phyloP scores from a whole-genome alignment of 257 asterid genomes.

The Voacanga thouarsii region DNA sequence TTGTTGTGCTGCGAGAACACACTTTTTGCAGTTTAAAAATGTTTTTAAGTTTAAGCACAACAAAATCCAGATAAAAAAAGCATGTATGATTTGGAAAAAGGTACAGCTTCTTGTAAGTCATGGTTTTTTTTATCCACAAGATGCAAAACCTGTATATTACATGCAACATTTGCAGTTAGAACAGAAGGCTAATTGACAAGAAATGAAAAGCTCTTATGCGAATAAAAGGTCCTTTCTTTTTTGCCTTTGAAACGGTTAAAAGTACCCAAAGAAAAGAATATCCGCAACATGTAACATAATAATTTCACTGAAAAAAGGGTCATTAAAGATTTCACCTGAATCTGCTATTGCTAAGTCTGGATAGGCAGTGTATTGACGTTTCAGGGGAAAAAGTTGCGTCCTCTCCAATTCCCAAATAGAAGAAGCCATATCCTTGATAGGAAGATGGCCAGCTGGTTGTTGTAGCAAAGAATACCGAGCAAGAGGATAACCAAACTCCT shows the following conservation, averaged over 20 bases:
- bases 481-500: slow-evolving; percentile 3
- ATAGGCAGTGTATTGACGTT: background rate
- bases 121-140: background rate
- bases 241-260: background rate
- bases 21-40: background rate
- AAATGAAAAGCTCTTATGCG: background rate
- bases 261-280: background rate
- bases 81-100: background rate
- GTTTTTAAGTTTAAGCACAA: background rate
- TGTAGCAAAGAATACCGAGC: slow-evolving; percentile 29
- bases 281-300: background rate
- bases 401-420: slow-evolving; percentile 10
- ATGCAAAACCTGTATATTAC: background rate
- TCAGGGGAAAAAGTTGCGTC: background rate
- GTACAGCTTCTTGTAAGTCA: background rate
- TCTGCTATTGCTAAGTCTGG: slow-evolving; percentile 7
- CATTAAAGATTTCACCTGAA: slow-evolving; percentile 3
- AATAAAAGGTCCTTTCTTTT: background rate
- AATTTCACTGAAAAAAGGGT: background rate
- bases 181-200: background rate
- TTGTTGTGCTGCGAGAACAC: background rate
- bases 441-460: slow-evolving; percentile 26
- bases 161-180: background rate
- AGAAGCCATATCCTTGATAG: slow-evolving; percentile 9
- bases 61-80: background rate